Evolutionary conservation across 169 alveolate species (phyloP).

Genomic region (Babesia sp.): DNA sequence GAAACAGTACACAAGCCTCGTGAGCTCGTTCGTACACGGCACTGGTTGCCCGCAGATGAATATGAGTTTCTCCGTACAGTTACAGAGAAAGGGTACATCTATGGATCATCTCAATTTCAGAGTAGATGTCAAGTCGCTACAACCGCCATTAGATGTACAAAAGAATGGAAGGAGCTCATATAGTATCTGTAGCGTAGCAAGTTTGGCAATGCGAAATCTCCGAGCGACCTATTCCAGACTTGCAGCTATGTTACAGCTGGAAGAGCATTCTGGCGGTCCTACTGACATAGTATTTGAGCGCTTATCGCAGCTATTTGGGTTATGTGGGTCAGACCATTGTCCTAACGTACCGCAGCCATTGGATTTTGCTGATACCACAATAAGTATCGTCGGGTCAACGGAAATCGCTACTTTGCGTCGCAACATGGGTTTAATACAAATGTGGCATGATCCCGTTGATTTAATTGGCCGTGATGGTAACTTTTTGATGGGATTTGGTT

Average conservation of each 20-base stretch:
- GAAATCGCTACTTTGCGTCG: constrained; percentile 61
- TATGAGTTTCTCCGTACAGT: constrained; percentile 75
- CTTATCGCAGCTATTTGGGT: constrained; percentile 25
- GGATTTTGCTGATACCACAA: constrained; percentile 55
- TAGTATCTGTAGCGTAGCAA: constrained; percentile 58
- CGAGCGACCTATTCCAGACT: constrained; percentile 56
- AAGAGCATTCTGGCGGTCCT: not conserved
- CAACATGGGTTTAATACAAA: constrained; percentile 65
- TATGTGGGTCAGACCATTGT: not conserved
- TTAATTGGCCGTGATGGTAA: constrained; percentile 84
- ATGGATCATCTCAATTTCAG: constrained; percentile 82
- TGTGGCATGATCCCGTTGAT: constrained; percentile 78
- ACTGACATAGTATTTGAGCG: constrained; percentile 9
- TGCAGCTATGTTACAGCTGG: constrained; percentile 33
- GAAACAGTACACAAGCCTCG: constrained; percentile 42
- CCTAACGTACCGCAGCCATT: constrained; percentile 25
- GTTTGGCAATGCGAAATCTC: constrained; percentile 55
- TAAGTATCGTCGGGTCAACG: constrained; percentile 38
- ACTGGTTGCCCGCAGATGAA: constrained; percentile 77
- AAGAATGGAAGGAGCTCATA: constrained; percentile 66
- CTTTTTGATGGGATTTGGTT: constrained; percentile 82
- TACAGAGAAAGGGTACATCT: constrained; percentile 86
- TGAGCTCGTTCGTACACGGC: constrained; percentile 48
- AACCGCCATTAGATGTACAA: constrained; percentile 78
- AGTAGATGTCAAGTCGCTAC: constrained; percentile 75